Evolutionary conservation across 352 stramenopile species (phyloP).

Genomic region (Globisporangium okanoganense): DNA sequence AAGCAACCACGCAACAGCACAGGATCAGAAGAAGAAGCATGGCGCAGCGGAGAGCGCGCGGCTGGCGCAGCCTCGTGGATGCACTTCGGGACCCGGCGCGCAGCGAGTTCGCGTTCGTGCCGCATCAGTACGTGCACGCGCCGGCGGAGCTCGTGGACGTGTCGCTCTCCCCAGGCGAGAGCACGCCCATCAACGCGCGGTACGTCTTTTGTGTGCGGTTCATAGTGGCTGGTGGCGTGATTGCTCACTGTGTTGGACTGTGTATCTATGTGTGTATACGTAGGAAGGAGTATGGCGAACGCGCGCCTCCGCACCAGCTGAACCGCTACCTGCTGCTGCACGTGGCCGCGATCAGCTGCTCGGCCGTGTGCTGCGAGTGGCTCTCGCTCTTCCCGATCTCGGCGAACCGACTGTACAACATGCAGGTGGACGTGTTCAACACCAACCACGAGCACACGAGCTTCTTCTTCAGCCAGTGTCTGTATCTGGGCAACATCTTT

Average conservation of each 20-base stretch:
- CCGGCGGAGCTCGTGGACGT: slow-evolving; percentile 31
- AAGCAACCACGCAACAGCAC: neutral
- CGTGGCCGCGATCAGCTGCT: slow-evolving; percentile 39
- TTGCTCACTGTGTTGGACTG: neutral
- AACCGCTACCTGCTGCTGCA: slow-evolving; percentile 67
- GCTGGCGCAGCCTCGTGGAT: slow-evolving; percentile 61
- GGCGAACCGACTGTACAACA: slow-evolving; percentile 72
- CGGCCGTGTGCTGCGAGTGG: slow-evolving; percentile 49
- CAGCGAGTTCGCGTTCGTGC: slow-evolving; percentile 80
- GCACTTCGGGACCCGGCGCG: slow-evolving; percentile 61
- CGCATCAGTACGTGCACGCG: slow-evolving; percentile 70
- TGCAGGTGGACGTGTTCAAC: slow-evolving; percentile 81
- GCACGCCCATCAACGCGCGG: slow-evolving; percentile 54
- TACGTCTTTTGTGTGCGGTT: neutral
- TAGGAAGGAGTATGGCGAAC: slow-evolving; percentile 20
- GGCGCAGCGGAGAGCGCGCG: slow-evolving; percentile 11
- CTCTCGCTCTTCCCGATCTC: slow-evolving; percentile 67
- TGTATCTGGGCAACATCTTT: slow-evolving; percentile 60
- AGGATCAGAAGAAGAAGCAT: neutral
- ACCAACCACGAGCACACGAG: slow-evolving; percentile 58
- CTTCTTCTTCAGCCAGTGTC: slow-evolving; percentile 68
- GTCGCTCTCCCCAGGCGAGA: slow-evolving; percentile 41
- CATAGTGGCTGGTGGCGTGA: neutral
- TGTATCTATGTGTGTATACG: neutral
- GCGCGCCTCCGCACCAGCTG: slow-evolving; percentile 26